Evolutionary conservation across 2,329 filamentous ascomycete species (phyloP).

Genomic region (Sporothrix protearum): DNA sequence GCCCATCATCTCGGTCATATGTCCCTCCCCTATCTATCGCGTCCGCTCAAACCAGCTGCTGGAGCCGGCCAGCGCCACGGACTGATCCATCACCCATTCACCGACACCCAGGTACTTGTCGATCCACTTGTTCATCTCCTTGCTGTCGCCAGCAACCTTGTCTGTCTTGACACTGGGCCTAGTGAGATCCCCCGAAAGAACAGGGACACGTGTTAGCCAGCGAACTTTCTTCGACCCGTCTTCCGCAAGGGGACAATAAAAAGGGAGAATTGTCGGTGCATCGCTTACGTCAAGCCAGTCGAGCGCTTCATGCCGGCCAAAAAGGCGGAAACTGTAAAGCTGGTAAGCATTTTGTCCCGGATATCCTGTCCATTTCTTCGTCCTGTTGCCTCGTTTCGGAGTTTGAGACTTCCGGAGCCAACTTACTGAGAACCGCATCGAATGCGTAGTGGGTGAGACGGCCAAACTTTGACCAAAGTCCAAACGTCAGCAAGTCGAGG

Average conservation of each 20-base stretch:
- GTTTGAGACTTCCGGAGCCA: neutral
- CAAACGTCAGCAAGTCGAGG: conserved; percentile 66
- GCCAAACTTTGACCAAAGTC: conserved; percentile 76
- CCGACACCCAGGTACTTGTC: conserved; percentile 91
- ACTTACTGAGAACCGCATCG: conserved; percentile 85
- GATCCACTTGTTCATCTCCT: conserved; percentile 81
- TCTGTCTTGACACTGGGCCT: conserved; percentile 84
- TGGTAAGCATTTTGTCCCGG: conserved; percentile 17
- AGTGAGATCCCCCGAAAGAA: conserved; percentile 38
- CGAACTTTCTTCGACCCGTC: neutral
- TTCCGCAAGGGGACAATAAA: neutral
- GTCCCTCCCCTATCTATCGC: conserved; percentile 47
- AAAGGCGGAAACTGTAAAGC: conserved; percentile 78
- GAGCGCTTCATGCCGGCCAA: conserved; percentile 96
- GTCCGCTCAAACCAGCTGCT: conserved; percentile 90
- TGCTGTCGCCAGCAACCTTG: conserved; percentile 72
- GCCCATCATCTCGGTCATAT: neutral
- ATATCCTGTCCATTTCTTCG: neutral
- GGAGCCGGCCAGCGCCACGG: conserved; percentile 82
- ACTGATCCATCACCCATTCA: conserved; percentile 98
- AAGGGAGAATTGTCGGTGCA: conserved; percentile 15
- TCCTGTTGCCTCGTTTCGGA: no score
- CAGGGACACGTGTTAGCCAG: conserved; percentile 45
- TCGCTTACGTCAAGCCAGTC: conserved; percentile 91
- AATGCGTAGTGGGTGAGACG: conserved; percentile 92